Evolutionary conservation across 768 basidiomycete genomes (phyloP), one percentile per base, ranked within the genome.

Genomic region (Neoboletus brunneissimus): DNA sequence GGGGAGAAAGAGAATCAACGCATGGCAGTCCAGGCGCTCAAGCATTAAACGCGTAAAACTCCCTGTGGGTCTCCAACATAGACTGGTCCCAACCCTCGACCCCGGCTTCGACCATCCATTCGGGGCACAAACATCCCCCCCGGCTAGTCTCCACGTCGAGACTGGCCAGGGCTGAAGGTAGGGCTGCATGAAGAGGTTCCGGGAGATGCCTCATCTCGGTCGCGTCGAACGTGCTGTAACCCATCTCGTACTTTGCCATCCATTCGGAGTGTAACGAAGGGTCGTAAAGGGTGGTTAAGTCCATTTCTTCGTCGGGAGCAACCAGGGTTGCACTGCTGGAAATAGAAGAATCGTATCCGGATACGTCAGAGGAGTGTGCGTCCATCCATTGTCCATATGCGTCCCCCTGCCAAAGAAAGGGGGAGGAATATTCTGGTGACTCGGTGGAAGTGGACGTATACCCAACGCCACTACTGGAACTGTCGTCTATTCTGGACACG

Each of bases 41-140:
- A 13, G 23, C 35, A 5, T 42, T 13, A 27, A 47, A 16, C 22
- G 7, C 15, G 34, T 48, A 49, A 18, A 45, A 50, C 2, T 38
- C 55, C 27, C 31, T 47, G 51, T 41, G 40, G 4, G 45, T 2
- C 4, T 56, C 52, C 29, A 63, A 16, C n/a, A 40, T 22, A 16
- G 49, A 48, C 13, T 34, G 48, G n/a, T 64, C 38, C 63, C 62
- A 63, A 5, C 54, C 54, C 3, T 59, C 62, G 31, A 56, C 18
- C 4, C 62, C 57, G 10, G 43, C 41, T 25, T 63, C 53, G 18
- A 38, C n/a, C 57, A 59, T 56, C 62, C 62, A 60, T 20, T 60
- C 54, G n/a, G 62, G 57, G 20, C 54, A 59, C n/a, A 63, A 45
- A 34, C 54, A 54, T 29, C 42, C 62, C 1, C 25, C 52, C 6